Evolutionary conservation across 2,329 filamentous ascomycete species (phyloP).

Genomic region (Aureobasidium sp.): DNA sequence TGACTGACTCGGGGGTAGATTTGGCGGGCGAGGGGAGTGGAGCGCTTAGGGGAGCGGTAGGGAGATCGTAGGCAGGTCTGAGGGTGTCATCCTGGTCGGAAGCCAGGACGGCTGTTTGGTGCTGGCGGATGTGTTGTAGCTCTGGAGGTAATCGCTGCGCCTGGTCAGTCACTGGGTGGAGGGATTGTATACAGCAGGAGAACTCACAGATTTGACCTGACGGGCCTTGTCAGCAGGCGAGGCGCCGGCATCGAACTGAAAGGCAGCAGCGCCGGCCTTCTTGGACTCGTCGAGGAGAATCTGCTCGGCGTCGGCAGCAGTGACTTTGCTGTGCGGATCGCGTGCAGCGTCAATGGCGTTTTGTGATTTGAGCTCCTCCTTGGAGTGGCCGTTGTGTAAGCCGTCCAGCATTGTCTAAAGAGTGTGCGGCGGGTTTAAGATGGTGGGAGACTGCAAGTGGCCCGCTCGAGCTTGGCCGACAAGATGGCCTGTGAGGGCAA

Average conservation of each 20-base stretch:
- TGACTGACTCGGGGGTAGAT: conserved; percentile 6
- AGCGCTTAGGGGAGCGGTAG: conserved; percentile 75
- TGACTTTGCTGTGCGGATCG: conserved; percentile 73
- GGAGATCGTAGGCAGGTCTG: conserved; percentile 78
- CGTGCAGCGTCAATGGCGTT: conserved; percentile 81
- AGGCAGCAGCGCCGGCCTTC: conserved; percentile 82
- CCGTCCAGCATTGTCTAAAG: conserved; percentile 12
- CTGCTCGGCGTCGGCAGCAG: conserved; percentile 75
- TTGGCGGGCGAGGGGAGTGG: conserved; percentile 63
- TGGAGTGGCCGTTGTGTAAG: conserved; percentile 33
- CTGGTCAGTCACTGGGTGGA: neutral
- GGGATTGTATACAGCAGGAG: no score
- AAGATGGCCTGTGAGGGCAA: no score
- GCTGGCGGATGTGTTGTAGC: conserved; percentile 67
- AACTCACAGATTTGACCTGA: conserved; percentile 78
- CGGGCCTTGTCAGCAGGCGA: conserved; percentile 85
- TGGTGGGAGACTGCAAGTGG: neutral
- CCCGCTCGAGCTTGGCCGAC: conserved; percentile 2
- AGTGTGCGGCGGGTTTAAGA: neutral
- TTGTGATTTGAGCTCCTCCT: conserved; percentile 80
- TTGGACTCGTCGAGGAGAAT: conserved; percentile 80
- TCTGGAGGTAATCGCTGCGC: conserved; percentile 68
- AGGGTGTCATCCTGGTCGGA: conserved; percentile 81
- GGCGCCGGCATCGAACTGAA: conserved; percentile 89
- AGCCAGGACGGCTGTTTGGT: conserved; percentile 74